Evolutionary conservation across 345 rosid genomes (phyloP).

Genomic region (Hibiscus mutabilis): DNA sequence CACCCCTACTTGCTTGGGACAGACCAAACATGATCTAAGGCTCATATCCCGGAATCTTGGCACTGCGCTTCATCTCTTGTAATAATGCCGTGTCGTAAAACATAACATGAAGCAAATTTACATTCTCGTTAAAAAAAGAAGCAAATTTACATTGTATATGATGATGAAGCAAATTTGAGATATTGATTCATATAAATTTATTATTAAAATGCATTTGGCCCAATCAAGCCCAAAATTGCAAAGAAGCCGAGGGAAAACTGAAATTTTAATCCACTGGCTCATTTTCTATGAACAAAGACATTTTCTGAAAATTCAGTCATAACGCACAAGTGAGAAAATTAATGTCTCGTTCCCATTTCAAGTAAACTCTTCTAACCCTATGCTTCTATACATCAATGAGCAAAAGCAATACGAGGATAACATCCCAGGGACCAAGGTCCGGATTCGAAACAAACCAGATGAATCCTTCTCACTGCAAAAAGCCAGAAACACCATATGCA

Average conservation of each 20-base stretch:
- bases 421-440: not conserved
- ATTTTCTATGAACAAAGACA: not conserved
- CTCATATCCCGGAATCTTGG: not conserved
- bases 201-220: no score
- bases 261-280: no score
- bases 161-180: no score
- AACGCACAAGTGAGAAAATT: not conserved
- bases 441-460: not conserved
- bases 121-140: no score
- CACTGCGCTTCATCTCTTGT: no score
- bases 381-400: slow-evolving; percentile 9
- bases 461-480: not conserved
- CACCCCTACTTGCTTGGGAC: not conserved
- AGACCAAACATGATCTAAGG: not conserved
- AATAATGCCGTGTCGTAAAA: no score
- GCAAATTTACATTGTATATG: no score
- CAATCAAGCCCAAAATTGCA: no score
- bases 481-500: slow-evolving; percentile 8
- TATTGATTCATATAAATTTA: no score
- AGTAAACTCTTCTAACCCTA: slow-evolving; percentile 10
- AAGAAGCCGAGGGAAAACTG: no score
- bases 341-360: not conserved
- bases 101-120: no score
- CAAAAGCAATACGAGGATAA: not conserved
- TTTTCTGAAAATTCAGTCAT: not conserved